These are phyloP conservation scores for Rosa chinensis DNA, from an alignment of 306 rosid species.

Conservation along the genomic window DNA sequence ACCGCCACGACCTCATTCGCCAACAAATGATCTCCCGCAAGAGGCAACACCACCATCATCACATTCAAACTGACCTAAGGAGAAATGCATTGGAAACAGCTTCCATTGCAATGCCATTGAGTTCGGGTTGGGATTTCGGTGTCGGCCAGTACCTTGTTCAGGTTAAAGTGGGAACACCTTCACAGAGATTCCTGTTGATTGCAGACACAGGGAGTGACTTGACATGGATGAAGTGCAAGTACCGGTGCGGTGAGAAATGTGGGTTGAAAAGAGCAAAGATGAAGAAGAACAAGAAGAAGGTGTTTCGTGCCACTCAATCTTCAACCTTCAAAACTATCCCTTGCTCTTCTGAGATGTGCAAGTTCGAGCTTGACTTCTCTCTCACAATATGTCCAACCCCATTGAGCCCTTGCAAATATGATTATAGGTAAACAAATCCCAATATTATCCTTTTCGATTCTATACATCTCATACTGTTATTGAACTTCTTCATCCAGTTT, in stretches of 20 bases:
- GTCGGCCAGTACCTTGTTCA: conserved; percentile 61
- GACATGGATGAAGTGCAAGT: conserved; percentile 63
- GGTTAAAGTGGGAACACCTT: conserved; percentile 64
- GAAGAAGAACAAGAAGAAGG: conserved; percentile 9
- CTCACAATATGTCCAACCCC: conserved; percentile 42
- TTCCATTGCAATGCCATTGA: conserved; percentile 42
- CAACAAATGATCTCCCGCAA: conserved; percentile 24
- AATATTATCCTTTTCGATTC: not conserved
- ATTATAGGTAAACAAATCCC: conserved; percentile 44
- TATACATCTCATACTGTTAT: not conserved
- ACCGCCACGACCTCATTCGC: conserved; percentile 36
- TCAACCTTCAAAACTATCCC: conserved; percentile 35
- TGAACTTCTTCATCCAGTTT: not conserved
- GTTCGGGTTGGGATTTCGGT: conserved; percentile 50
- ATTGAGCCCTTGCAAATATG: conserved; percentile 60
- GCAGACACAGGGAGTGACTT: conserved; percentile 83
- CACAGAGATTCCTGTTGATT: conserved; percentile 48
- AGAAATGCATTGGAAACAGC: conserved; percentile 20
- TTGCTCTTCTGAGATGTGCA: conserved; percentile 52
- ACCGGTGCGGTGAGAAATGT: conserved; percentile 18
- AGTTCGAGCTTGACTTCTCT: conserved; percentile 44
- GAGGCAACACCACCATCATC: not conserved
- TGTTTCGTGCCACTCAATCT: conserved; percentile 51
- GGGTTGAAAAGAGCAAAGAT: not conserved
- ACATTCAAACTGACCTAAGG: not conserved